These are phyloP conservation scores for Erythrophleum ivorense DNA, from an alignment of 331 rosid genomes.

Conservation along the genomic window DNA sequence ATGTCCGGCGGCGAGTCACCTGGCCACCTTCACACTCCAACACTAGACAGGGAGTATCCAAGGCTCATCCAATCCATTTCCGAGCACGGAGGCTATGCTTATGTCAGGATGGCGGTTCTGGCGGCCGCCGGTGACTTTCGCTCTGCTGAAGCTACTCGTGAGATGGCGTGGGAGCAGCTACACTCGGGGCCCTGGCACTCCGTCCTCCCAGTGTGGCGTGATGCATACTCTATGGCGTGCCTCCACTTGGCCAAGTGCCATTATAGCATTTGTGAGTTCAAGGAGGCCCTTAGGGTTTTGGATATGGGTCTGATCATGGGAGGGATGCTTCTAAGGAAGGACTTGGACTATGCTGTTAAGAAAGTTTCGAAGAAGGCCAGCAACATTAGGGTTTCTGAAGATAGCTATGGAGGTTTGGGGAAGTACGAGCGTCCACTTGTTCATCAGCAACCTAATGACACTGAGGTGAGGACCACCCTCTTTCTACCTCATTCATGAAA, in stretches of 20 bases:
- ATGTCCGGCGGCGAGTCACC: conserved; percentile 13
- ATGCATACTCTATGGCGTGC: conserved; percentile 96
- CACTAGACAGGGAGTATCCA: conserved; percentile 58
- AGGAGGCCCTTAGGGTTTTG: conserved; percentile 75
- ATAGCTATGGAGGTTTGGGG: conserved; percentile 11
- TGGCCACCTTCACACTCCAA: conserved; percentile 55
- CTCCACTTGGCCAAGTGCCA: conserved; percentile 74
- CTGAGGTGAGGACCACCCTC: conserved; percentile 72
- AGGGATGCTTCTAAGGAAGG: conserved; percentile 69
- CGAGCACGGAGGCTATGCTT: conserved; percentile 88
- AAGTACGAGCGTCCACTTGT: conserved; percentile 51
- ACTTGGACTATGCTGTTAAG: conserved; percentile 69
- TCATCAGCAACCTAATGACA: conserved; percentile 42
- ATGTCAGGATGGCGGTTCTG: conserved; percentile 68
- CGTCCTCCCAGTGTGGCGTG: conserved; percentile 89
- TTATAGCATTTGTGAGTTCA: conserved; percentile 55
- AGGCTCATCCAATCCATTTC: conserved; percentile 71
- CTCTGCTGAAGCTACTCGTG: conserved; percentile 80
- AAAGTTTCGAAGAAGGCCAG: conserved; percentile 60
- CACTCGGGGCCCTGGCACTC: conserved; percentile 99
- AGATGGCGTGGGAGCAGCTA: conserved; percentile 99
- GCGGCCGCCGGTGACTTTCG: conserved; percentile 70
- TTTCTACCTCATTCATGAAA: neutral
- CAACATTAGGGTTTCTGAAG: conserved; percentile 50
- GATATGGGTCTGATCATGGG: conserved; percentile 98